Evolutionary conservation across 2,329 filamentous ascomycete species (phyloP), one percentile per base, ranked within the genome.

Genomic region (Amauroascus verrucosus): DNA sequence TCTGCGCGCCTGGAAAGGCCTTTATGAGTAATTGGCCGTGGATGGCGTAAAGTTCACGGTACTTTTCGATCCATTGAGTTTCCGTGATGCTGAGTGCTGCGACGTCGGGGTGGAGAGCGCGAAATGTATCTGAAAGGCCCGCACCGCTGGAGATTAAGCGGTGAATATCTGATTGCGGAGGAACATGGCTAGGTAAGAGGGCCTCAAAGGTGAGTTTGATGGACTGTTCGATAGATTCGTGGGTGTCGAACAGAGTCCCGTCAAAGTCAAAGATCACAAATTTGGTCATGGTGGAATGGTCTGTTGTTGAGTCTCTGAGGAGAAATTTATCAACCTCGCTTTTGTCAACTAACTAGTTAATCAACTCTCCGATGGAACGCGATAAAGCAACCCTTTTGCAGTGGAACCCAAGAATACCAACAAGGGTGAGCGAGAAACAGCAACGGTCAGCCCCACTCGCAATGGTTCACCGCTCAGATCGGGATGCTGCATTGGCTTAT

Each of bases 241-340:
- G 54, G 49, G 54, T 56, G 40, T 56, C 54, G 44, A 56, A 53
- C n/a, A 56, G 49, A 13, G 54, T 56, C 8, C 54, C 54, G 24
- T 56, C 54, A 14, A 56, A 56, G 38, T 56, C 54, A 49, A 56
- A 56, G 44, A 56, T 56, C 14, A 48, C 45, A 11, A 53, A 26
- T 9, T 35, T 45, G 9, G 30, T 44, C 54, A 56, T 56, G 30
- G 18, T 49, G 52, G 41, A 26, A 20, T 44, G 41, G 22, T 6
- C 4, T 28, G 41, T 28, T n/a, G 20, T 44, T 30, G 26, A 30
- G 9, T 30, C 26, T 30, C 26, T 9, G 26, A 30, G 26, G 26
- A 30, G 9, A 30, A 30, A 30, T 9, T 30, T 4, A 30, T 5
- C 4, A 9, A 30, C 26, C 26, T 9, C 26, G 4, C 26, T 4